These are phyloP conservation scores for Alloteropsis semialata DNA, from an alignment of 176 grass and related monocot species.

Conservation along the genomic window DNA sequence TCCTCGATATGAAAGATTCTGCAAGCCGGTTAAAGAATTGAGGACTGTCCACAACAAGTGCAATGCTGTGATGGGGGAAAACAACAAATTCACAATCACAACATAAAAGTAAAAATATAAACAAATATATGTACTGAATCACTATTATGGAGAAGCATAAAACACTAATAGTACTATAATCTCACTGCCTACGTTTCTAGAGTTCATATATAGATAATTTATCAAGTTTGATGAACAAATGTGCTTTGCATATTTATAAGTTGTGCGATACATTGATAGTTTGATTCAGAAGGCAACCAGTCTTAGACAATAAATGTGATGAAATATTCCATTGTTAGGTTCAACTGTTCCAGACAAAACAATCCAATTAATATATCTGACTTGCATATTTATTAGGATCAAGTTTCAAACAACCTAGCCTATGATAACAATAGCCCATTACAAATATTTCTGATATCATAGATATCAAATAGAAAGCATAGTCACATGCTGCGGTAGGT, in stretches of 20 bases:
- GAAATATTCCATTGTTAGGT: not conserved
- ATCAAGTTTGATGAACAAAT: not conserved
- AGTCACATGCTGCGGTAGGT: conserved; percentile 2
- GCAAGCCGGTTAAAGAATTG: conserved; percentile 91
- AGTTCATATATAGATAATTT: not conserved
- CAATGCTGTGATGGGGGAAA: conserved; percentile 57
- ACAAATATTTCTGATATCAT: not conserved
- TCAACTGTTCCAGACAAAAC: conserved; percentile 5
- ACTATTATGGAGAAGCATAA: not conserved
- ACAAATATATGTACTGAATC: not conserved
- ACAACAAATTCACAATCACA: conserved; percentile 34
- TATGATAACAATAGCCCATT: not conserved
- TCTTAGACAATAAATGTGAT: not conserved
- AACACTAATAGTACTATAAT: not conserved
- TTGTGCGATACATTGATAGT: not conserved
- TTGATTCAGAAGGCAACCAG: not conserved
- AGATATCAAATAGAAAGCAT: conserved; percentile 14
- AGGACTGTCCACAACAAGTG: conserved; percentile 86
- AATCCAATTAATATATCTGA: not conserved
- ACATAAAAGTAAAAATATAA: conserved; percentile 35
- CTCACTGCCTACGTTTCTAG: not conserved
- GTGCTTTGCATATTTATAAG: not conserved
- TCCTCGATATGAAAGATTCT: conserved; percentile 70
- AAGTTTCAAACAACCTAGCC: not conserved
- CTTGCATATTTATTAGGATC: not conserved